Conservation (phyloP, 2,329 filamentous ascomycete genomes). For the Aquanectria penicillioides region DNA sequence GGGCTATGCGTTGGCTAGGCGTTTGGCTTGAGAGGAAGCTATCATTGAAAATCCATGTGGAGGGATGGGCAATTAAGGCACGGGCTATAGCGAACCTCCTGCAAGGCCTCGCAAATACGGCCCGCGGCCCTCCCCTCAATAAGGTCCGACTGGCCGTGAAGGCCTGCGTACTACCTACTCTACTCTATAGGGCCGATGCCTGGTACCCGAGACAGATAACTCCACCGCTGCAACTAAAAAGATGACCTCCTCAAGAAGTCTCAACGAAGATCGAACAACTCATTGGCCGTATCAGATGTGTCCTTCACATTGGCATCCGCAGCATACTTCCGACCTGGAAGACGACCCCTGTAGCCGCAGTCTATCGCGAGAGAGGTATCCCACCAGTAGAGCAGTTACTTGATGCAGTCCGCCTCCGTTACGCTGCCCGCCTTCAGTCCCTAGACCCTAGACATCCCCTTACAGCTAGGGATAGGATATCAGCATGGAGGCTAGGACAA, state of each 20-base stretch:
- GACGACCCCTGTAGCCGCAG: background rate
- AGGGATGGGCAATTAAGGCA: background rate
- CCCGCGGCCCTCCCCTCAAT: background rate
- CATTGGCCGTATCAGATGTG: background rate
- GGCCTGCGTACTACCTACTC: background rate
- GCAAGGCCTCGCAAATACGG: background rate
- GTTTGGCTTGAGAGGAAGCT: conserved; percentile 6
- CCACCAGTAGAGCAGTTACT: background rate
- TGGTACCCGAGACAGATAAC: background rate
- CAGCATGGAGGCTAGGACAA: too few species aligned
- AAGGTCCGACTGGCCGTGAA: background rate
- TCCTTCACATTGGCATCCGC: background rate
- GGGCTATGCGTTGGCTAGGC: conserved; percentile 8
- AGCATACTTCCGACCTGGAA: background rate
- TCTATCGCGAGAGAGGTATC: background rate
- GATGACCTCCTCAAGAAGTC: too few species aligned
- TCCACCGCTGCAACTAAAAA: background rate
- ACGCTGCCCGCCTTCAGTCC: background rate
- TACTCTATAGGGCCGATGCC: background rate
- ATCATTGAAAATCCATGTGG: background rate
- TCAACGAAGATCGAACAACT: background rate
- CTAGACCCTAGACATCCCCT: background rate
- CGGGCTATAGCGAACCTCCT: background rate
- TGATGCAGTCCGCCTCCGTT: background rate
- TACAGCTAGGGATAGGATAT: too few species aligned